Base-by-base conservation (phyloP, 2,329 filamentous ascomycete genomes). In the Venturia aucupariae region DNA sequence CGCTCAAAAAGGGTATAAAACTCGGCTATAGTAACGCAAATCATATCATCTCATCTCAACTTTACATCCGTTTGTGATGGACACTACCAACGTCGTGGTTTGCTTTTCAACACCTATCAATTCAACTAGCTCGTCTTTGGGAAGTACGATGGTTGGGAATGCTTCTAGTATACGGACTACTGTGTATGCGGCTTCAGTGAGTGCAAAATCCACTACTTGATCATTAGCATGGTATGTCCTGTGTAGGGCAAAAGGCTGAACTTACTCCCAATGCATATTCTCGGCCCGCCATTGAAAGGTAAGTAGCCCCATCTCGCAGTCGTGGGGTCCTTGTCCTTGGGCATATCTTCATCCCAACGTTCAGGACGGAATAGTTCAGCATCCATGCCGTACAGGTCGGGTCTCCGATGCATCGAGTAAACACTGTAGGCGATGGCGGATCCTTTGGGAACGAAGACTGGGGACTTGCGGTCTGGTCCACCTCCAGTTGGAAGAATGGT, bases 241-340 rank as follows among this genome's bases (percentile, higher is more conserved):
- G 19, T 22, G 22, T 22, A 11, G 44, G n/a, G n/a, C 5, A 22
- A 2, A 32, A 22, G 19, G 41, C 32, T 1, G n/a, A 30, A 81
- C 65, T 81, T 77, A 72, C 80, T 79, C 0, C 79, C 79, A 39
- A 81, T 77, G 64, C 79, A 81, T 19, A 81, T 80, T 2, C 79
- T 67, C 3, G 79, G 78, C 0, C 79, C 78, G 3, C 78, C 79
- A 60, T 80, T 80, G 68, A 81, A 81, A 0, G 79, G 79, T 2
- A 80, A 72, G 61, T 75, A 80, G 0, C 77, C 77, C 80, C 80
- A 83, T 39, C 44, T 59, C 2, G 48, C 62, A n/a, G 8, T 62
- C 3, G 35, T 48, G 1, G 55, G 32, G n/a, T 64, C 30, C 19
- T 46, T 7, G 11, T 69, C 68, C 67, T 78, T 79, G 0, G 80